Percentiles rank a stretch among this genome's conserved stretches.
Conservation (phyloP, 257 asterid genomes). For the Echites panduratus region DNA sequence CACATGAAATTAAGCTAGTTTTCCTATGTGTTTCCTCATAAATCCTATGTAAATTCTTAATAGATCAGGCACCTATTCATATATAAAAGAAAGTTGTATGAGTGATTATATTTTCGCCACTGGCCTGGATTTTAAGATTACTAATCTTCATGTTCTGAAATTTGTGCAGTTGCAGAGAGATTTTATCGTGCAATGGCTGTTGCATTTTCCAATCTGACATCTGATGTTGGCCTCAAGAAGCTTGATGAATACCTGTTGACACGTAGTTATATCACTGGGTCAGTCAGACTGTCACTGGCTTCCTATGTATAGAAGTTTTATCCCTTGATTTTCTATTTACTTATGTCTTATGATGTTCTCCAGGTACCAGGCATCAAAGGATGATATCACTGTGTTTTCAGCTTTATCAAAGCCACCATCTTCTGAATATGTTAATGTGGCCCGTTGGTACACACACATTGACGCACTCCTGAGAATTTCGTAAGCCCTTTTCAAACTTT, state of each 20-base stretch:
- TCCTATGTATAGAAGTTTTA: neutral
- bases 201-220: constrained; percentile 40
- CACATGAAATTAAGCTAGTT: too few relatives aligned
- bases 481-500: constrained; percentile 14
- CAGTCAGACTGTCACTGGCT: constrained; percentile 38
- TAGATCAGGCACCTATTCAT: neutral
- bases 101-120: too few relatives aligned
- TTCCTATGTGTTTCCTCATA: neutral
- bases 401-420: constrained; percentile 56
- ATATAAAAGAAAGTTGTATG: too few relatives aligned
- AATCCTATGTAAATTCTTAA: neutral
- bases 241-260: constrained; percentile 82
- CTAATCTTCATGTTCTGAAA: neutral
- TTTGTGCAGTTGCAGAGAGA: neutral
- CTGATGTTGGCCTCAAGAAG: constrained; percentile 70
- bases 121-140: too few relatives aligned
- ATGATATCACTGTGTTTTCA: constrained; percentile 60
- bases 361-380: constrained; percentile 87
- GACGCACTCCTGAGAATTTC: constrained; percentile 36
- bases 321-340: neutral
- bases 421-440: constrained; percentile 39
- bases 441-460: constrained; percentile 32
- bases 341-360: neutral
- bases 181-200: constrained; percentile 49
- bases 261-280: constrained; percentile 91